phyloP scores from a whole-genome alignment of 352 stramenopile species.

The Pythium pyrilobum region DNA sequence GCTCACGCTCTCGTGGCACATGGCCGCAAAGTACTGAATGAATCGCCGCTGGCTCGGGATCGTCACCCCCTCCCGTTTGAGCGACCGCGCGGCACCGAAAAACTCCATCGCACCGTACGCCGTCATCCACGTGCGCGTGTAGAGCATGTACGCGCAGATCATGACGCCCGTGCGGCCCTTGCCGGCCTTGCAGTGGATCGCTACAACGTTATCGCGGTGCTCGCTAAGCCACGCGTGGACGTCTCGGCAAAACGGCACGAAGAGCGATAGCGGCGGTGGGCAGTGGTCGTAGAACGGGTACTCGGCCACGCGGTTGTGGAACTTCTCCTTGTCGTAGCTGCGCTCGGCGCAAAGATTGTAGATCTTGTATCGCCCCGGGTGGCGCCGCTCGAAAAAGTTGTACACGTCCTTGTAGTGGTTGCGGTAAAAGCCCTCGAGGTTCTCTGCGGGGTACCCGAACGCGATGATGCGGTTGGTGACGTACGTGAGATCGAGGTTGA shows the following conservation, averaged over 20 bases:
- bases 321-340: slow-evolving; percentile 74
- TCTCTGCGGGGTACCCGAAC: slow-evolving; percentile 86
- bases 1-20: slow-evolving; percentile 28
- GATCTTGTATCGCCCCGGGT: slow-evolving; percentile 76
- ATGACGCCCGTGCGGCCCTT: slow-evolving; percentile 90
- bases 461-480: slow-evolving; percentile 84
- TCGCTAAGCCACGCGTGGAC: slow-evolving; percentile 47
- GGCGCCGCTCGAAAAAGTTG: slow-evolving; percentile 85
- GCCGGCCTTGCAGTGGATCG: slow-evolving; percentile 90
- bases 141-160: slow-evolving; percentile 76
- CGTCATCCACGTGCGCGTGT: slow-evolving; percentile 53
- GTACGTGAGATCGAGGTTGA: slow-evolving; percentile 92
- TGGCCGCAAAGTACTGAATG: slow-evolving; percentile 61
- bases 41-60: slow-evolving; percentile 80
- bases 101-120: slow-evolving; percentile 57
- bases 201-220: slow-evolving; percentile 71
- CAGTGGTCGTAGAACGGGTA: slow-evolving; percentile 89
- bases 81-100: slow-evolving; percentile 61
- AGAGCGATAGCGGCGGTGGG: slow-evolving; percentile 64
- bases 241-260: slow-evolving; percentile 66
- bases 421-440: slow-evolving; percentile 84
- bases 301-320: slow-evolving; percentile 62
- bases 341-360: slow-evolving; percentile 91
- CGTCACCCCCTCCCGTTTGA: slow-evolving; percentile 78
- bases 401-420: slow-evolving; percentile 90